Conservation (phyloP, 2,329 filamentous ascomycete genomes). For the Achaetomium macrosporum region DNA sequence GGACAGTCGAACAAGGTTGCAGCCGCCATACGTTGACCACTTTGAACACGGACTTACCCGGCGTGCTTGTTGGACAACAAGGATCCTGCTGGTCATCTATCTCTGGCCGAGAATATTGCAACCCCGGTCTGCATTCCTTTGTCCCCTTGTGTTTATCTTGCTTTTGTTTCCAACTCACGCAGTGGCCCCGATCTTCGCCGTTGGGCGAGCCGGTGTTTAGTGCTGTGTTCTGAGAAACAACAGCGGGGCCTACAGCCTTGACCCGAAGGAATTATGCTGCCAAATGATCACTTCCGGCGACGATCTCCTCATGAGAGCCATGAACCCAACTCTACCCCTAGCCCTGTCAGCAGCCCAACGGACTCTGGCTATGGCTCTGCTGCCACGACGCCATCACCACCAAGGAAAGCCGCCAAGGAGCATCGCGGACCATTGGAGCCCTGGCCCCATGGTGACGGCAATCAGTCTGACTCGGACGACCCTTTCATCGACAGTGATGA, state of each 20-base stretch:
- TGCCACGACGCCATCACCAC: constrained; percentile 6
- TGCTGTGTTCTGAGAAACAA: not conserved
- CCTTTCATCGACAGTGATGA: constrained; percentile 11
- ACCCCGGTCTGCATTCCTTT: constrained; percentile 2
- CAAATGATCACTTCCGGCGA: constrained; percentile 5
- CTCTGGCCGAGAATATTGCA: not conserved
- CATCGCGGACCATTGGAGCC: constrained; percentile 4
- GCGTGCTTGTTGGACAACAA: not conserved
- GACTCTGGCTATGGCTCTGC: constrained; percentile 25
- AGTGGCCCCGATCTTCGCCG: not conserved
- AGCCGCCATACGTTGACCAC: not conserved
- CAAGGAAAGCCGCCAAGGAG: constrained; percentile 5
- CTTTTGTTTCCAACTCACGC: not conserved
- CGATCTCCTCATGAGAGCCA: constrained; percentile 14
- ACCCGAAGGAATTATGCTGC: constrained; percentile 8
- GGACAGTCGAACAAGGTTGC: not conserved
- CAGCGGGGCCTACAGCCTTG: not conserved
- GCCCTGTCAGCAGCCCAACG: constrained; percentile 12
- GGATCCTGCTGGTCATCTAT: constrained; percentile 4
- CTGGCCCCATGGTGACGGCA: constrained; percentile 17
- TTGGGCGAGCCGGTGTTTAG: too few species aligned
- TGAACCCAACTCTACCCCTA: constrained; percentile 10
- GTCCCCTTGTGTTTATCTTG: not conserved
- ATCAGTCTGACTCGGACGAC: constrained; percentile 21
- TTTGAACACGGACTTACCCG: not conserved